Evolutionary conservation across 2,329 filamentous ascomycete species (phyloP), one percentile per base, ranked within the genome.

Genomic region (Aspergillus jensenii): DNA sequence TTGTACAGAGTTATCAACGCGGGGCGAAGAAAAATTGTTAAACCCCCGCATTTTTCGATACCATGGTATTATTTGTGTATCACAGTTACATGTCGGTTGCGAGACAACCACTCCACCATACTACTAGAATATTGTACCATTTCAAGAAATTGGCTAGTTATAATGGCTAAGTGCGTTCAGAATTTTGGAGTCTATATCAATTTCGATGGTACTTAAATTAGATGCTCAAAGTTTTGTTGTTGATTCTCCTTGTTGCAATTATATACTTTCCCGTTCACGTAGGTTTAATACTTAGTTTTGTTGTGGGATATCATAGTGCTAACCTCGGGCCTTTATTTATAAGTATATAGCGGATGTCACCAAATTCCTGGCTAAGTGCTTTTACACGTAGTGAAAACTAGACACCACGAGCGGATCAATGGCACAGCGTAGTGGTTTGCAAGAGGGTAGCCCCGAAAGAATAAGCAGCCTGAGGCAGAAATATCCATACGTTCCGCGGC

Each of bases 1-100:
- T 37, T 45, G 9, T 51, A 39, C 19, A 50, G 11, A 56, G 23
- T 35, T 23, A 21, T n/a, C 19, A 17, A 46, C 23, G 53, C 39
- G 47, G 47, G 39, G 39, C 17, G 31, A 27, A 52, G 23, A 58
- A 59, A 59, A 51, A 52, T 37, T 43, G 37, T 39, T 48, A n/a
- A 51, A 49, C 39, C 47, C 52, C 40, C 40, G 6, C 37, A 53
- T 43, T 56, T 43, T 49, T 37, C 27, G 21, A 45, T 50, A 46
- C 54, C 8, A 19, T 33, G 51, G 52, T 54, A 54, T 19, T 47
- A n/a, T 54, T 39, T 23, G 11, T 35, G 54, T 56, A 56, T 56
- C 39, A 21, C 8, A 6, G 23, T 56, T 56, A 56, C 54, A 7
- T 3, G 11, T 12, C 43, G 19, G 11, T 45, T 53, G 21, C 5